Base-by-base conservation (phyloP, 768 basidiomycete genomes). In the Agaricus bisporus region DNA sequence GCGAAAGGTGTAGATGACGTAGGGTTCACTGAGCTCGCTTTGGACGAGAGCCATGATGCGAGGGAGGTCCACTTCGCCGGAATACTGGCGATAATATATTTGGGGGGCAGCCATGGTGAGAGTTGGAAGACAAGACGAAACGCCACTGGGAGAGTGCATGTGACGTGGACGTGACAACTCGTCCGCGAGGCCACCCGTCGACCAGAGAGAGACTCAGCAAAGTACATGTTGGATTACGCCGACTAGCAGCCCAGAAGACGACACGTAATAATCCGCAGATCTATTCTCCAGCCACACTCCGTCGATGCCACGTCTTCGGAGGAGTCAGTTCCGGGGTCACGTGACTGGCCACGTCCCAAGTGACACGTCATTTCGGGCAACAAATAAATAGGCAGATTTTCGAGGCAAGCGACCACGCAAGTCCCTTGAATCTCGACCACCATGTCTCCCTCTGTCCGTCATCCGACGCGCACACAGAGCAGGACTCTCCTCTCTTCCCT, bases 1-100 rank as follows among this genome's bases (percentile, higher is more conserved):
- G 1, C 95, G 86, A 62, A 94, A 98, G 0, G 95, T 98, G 71
- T 95, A 98, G 41, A 92, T 84, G 49, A 95, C 91, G 70, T 93
- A 98, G 41, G 95, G 95, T 69, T 98, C 95, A 59, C 88, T 91
- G 63, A 98, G 82, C 71, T 97, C 94, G 62, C 78, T 86, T 73
- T 95, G 88, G 3, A 95, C 88, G 55, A 98, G 80, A 17, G 78
- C 75, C 81, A 95, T 92, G 63, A 98, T 86, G 59, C 83, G 81
- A 5, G 83, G 82, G 41, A 93, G 76, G 69, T 93, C 91, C 6
- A 78, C 71, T 70, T 91, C 88, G 61, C 88, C 88, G 48, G 69
- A 59, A 67, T 93, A 92, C 60, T 78, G 79, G 59, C 89, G 79
- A 71, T 92, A 93, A 51, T 71, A 63, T 56, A 86, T 82, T 17